These are phyloP conservation scores for Davidsoniella australis DNA, from an alignment of 2,329 filamentous ascomycete genomes.

Conservation along the genomic window DNA sequence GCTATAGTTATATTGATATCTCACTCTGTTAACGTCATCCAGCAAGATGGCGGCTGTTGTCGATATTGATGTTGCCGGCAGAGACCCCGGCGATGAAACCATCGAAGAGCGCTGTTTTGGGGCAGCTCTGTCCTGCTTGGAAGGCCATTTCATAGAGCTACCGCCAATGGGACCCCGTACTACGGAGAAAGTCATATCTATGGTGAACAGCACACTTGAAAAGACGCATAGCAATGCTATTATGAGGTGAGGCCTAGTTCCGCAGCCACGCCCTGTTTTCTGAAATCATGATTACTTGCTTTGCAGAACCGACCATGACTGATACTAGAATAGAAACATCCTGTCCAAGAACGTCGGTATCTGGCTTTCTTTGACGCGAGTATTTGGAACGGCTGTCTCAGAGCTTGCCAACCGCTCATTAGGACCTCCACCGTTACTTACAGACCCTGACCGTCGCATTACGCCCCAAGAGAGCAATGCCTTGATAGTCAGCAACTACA, in stretches of 20 bases:
- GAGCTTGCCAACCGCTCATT: constrained; percentile 42
- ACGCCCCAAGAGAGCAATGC: constrained; percentile 45
- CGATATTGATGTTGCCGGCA: not conserved
- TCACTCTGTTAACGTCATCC: too few relatives aligned
- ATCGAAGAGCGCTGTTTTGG: constrained; percentile 49
- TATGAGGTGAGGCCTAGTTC: constrained; percentile 29
- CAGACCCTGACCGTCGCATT: constrained; percentile 37
- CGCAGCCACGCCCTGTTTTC: too few relatives aligned
- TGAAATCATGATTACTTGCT: too few relatives aligned
- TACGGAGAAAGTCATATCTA: constrained; percentile 34
- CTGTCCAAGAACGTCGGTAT: constrained; percentile 46
- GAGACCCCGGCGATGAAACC: constrained; percentile 23
- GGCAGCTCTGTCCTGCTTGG: constrained; percentile 41
- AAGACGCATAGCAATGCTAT: constrained; percentile 45
- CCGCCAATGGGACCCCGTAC: constrained; percentile 41
- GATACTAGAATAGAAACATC: constrained; percentile 28
- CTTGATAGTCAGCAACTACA: constrained; percentile 46
- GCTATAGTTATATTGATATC: too few relatives aligned
- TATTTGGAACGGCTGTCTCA: constrained; percentile 43
- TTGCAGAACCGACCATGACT: not conserved
- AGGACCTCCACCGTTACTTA: constrained; percentile 34
- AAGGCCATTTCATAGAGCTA: constrained; percentile 41
- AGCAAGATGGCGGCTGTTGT: not conserved
- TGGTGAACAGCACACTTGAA: constrained; percentile 43
- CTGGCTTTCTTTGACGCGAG: constrained; percentile 47